Evolutionary conservation across 139 green algal species (phyloP).

Genomic region (Tetradesmus lagerheimii): DNA sequence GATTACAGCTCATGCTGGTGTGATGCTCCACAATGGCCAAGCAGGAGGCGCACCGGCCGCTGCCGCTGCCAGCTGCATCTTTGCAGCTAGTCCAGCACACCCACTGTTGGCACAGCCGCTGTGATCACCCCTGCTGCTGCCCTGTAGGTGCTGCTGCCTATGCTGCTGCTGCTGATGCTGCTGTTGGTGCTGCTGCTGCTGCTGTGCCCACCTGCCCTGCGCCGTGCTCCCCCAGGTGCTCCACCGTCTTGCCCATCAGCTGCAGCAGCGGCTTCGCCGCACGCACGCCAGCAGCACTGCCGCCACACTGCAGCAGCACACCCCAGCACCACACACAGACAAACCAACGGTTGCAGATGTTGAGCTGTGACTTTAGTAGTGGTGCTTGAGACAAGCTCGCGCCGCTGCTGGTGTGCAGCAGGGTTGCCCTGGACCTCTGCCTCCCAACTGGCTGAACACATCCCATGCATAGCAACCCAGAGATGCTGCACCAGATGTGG

Average conservation of each 20-base stretch:
- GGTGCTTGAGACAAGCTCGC: no score
- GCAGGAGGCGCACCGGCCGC: no score
- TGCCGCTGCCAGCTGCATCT: no score
- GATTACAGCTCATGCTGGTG: background rate
- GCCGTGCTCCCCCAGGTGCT: slow-evolving; percentile 45
- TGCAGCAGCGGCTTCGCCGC: slow-evolving; percentile 44
- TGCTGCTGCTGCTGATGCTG: background rate
- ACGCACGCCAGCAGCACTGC: slow-evolving; percentile 26
- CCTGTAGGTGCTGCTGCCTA: background rate
- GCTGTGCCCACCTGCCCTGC: slow-evolving; percentile 42
- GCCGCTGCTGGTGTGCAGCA: background rate
- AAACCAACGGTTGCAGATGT: background rate
- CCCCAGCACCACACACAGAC: background rate
- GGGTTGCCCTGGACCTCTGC: background rate
- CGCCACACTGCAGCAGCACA: slow-evolving; percentile 42
- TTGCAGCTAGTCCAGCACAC: background rate
- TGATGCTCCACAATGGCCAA: background rate
- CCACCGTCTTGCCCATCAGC: slow-evolving; percentile 48
- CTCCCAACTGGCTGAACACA: no score
- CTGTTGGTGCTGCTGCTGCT: slow-evolving; percentile 22
- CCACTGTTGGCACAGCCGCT: background rate
- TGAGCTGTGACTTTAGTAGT: no score
- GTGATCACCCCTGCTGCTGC: background rate
- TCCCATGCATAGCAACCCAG: no score
- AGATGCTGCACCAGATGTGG: no score